These are phyloP conservation scores for Alternaria sp. DNA, from an alignment of 2,329 filamentous ascomycete species.

Conservation along the genomic window DNA sequence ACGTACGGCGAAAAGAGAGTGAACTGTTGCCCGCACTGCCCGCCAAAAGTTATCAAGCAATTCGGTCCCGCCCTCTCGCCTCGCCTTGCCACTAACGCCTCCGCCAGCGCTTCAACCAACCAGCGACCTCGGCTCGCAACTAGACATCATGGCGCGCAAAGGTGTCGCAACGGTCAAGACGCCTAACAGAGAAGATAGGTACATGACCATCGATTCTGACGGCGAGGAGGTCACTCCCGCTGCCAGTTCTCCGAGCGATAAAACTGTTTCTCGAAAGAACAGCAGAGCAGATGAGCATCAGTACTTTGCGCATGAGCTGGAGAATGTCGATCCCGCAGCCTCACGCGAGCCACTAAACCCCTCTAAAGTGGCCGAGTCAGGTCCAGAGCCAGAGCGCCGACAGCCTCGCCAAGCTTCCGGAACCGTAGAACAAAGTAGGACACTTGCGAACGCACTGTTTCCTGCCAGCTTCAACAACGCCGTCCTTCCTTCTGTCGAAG, in stretches of 20 bases:
- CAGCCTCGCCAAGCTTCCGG: slow-evolving; percentile 33
- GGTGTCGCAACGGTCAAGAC: slow-evolving; percentile 36
- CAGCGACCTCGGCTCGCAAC: slow-evolving; percentile 25
- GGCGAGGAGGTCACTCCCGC: slow-evolving; percentile 12
- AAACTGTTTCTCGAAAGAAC: neutral
- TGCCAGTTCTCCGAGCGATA: neutral
- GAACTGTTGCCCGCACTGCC: slow-evolving; percentile 18
- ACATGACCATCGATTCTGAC: slow-evolving; percentile 22
- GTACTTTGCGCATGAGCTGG: slow-evolving; percentile 11
- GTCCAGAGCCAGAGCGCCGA: slow-evolving; percentile 13
- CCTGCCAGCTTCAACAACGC: slow-evolving; percentile 4
- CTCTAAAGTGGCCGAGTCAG: slow-evolving; percentile 22
- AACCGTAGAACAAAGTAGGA: slow-evolving; percentile 20
- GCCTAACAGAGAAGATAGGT: slow-evolving; percentile 28
- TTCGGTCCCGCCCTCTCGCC: slow-evolving; percentile 37
- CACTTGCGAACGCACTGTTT: slow-evolving; percentile 18
- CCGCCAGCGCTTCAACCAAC: slow-evolving; percentile 26
- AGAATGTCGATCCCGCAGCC: slow-evolving; percentile 19
- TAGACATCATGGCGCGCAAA: slow-evolving; percentile 31
- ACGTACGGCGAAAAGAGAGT: slow-evolving; percentile 19
- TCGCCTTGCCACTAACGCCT: slow-evolving; percentile 35
- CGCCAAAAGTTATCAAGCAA: slow-evolving; percentile 35
- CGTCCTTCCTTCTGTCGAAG: neutral
- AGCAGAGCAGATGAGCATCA: neutral
- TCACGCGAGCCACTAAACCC: slow-evolving; percentile 29